A percentile compares a stretch with the other conserved stretches of the same genome.
Evolutionary conservation across 129 eudicot genomes (phyloP).

Genomic region (Kitagawia praeruptora): DNA sequence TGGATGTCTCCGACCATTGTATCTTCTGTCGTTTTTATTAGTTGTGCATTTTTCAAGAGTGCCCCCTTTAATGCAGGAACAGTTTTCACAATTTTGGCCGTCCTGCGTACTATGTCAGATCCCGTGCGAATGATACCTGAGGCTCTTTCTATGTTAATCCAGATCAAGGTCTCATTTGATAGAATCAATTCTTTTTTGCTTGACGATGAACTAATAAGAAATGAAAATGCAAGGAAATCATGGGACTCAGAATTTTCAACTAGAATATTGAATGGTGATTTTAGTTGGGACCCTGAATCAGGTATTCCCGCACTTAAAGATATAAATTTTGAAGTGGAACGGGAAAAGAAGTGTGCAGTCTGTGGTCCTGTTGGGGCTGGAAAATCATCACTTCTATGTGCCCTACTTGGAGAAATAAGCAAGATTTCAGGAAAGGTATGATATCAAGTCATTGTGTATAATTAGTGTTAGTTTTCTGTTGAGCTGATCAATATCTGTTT

Average conservation of each 20-base stretch:
- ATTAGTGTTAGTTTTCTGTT: background rate
- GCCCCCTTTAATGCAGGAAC: slow-evolving; percentile 55
- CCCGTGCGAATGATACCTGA: slow-evolving; percentile 63
- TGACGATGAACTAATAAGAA: slow-evolving; percentile 54
- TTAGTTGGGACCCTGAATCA: slow-evolving; percentile 58
- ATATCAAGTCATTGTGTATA: background rate
- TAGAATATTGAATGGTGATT: slow-evolving; percentile 34
- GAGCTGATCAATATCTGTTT: background rate
- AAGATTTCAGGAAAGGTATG: slow-evolving; percentile 48
- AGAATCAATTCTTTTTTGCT: slow-evolving; percentile 51
- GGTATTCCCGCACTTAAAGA: slow-evolving; percentile 22
- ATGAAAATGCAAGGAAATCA: slow-evolving; percentile 11
- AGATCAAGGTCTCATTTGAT: slow-evolving; percentile 62
- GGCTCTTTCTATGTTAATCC: slow-evolving; percentile 47
- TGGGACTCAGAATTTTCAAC: slow-evolving; percentile 18
- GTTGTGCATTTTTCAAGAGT: slow-evolving; percentile 42
- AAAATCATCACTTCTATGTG: slow-evolving; percentile 52
- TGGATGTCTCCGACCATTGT: slow-evolving; percentile 65
- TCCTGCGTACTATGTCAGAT: slow-evolving; percentile 52
- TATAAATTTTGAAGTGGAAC: slow-evolving; percentile 26
- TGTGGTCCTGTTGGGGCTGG: slow-evolving; percentile 77
- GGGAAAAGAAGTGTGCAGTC: slow-evolving; percentile 43
- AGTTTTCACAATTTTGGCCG: slow-evolving; percentile 56
- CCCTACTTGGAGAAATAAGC: slow-evolving; percentile 66
- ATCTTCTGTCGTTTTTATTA: slow-evolving; percentile 48